phyloP scores from a whole-genome alignment of 345 rosid genomes.

The Euphorbia peplus region DNA sequence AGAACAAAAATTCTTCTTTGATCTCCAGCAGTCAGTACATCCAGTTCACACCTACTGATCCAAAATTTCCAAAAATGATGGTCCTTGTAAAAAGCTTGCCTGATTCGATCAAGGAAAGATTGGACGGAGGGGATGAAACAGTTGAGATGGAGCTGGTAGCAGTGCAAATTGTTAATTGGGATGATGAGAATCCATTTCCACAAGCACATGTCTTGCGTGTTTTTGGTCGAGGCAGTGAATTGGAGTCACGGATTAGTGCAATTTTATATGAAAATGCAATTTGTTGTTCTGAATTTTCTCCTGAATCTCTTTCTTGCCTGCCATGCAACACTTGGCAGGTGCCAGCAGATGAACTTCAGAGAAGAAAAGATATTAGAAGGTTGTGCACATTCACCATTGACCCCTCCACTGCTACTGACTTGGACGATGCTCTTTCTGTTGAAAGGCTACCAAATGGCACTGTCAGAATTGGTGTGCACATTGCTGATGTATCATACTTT shows the following conservation, averaged over 20 bases:
- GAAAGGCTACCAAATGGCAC: slow-evolving; percentile 53
- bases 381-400: slow-evolving; percentile 75
- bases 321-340: slow-evolving; percentile 72
- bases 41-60: slow-evolving; percentile 60
- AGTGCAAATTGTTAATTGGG: slow-evolving; percentile 65
- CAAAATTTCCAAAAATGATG: slow-evolving; percentile 69
- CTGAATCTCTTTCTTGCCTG: slow-evolving; percentile 55
- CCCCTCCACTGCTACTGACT: slow-evolving; percentile 69
- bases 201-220: slow-evolving; percentile 43
- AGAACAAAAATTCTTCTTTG: slow-evolving; percentile 30
- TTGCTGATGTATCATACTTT: slow-evolving; percentile 83
- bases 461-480: slow-evolving; percentile 83
- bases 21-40: slow-evolving; percentile 42
- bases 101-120: slow-evolving; percentile 54
- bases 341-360: slow-evolving; percentile 52
- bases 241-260: slow-evolving; percentile 64
- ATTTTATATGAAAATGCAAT: slow-evolving; percentile 69
- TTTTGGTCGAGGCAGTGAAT: slow-evolving; percentile 71
- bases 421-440: slow-evolving; percentile 89
- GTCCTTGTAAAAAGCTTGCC: slow-evolving; percentile 54
- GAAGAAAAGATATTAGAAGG: slow-evolving; percentile 67
- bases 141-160: slow-evolving; percentile 73
- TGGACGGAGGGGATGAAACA: slow-evolving; percentile 55
- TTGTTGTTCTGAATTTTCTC: slow-evolving; percentile 55
- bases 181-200: slow-evolving; percentile 60